phyloP scores from a whole-genome alignment of 2,329 filamentous ascomycete genomes.

The Hypoxylon sp. region DNA sequence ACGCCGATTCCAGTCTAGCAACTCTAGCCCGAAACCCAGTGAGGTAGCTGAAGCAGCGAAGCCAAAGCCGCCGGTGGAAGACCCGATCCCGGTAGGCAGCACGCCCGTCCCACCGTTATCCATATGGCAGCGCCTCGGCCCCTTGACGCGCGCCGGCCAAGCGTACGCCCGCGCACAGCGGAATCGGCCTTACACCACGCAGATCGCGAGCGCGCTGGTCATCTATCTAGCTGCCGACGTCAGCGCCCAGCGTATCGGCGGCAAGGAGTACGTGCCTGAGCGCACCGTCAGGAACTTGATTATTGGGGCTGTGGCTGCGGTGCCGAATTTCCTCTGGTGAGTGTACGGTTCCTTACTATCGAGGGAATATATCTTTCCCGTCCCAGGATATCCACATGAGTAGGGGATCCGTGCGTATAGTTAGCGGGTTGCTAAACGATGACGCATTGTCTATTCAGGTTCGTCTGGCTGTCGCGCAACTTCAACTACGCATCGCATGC shows the following conservation, averaged over 20 bases:
- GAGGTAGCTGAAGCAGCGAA: slow-evolving; percentile 20
- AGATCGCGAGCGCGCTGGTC: slow-evolving; percentile 80
- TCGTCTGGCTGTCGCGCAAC: slow-evolving; percentile 81
- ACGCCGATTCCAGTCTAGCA: slow-evolving; percentile 46
- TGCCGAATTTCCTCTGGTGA: slow-evolving; percentile 88
- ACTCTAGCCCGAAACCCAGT: slow-evolving; percentile 22
- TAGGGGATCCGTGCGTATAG: background rate
- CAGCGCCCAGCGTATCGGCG: slow-evolving; percentile 79
- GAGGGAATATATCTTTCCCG: background rate
- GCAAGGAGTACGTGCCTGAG: slow-evolving; percentile 75
- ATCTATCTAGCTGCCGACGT: slow-evolving; percentile 86
- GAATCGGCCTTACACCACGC: slow-evolving; percentile 81
- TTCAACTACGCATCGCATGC: slow-evolving; percentile 87
- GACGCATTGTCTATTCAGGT: slow-evolving; percentile 64
- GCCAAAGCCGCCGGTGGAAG: slow-evolving; percentile 43
- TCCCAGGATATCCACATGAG: background rate
- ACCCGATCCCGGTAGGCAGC: slow-evolving; percentile 61
- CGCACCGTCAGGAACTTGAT: slow-evolving; percentile 79
- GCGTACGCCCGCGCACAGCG: slow-evolving; percentile 80
- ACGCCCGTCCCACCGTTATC: slow-evolving; percentile 59
- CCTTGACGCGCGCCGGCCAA: slow-evolving; percentile 66
- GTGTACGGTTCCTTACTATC: slow-evolving; percentile 43
- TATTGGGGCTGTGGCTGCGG: slow-evolving; percentile 80
- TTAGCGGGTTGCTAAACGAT: background rate
- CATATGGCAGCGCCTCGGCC: slow-evolving; percentile 72